Base-by-base conservation (phyloP, 108 stramenopile genomes). In the Cafeteria roenbergensis region DNA sequence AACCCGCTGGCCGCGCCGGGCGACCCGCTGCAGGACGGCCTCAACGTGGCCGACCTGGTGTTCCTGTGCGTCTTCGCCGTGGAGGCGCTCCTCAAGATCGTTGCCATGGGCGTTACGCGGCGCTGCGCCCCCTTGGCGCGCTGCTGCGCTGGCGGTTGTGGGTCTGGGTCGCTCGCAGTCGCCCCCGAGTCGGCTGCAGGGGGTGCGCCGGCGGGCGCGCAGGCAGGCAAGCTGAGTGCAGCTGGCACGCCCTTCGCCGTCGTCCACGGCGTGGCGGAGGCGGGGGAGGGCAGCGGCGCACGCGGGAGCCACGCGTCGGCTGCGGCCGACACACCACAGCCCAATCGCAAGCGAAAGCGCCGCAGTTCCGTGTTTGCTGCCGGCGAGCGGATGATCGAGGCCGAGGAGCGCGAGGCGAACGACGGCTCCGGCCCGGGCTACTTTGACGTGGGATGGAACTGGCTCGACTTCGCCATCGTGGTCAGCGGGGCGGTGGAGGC, bases 381-480 rank as follows among this genome's bases (percentile, higher is more conserved):
- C 38, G 12, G 38, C 9, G 9, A 38, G 38, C 4, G 38, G 38
- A 9, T 38, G 38, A 12, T 12, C 12, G 38, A 38, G 38, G 12
- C 38, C 9, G 38, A 38, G 38, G 38, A 38, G 12, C 9, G 38
- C 38, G 38, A 38, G 4, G 38, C 4, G 38, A 12, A 38, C n/a
- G n/a, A n/a, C n/a, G n/a, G n/a, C n/a, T n/a, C n/a, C n/a, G n/a
- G n/a, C 38, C 38, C 38, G 22, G 42, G 72, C n/a, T 75, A 78
- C 42, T 26, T 76, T 1, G 32, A 53, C 29, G 75, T 74, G 56
- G 30, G 73, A 17, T 81, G 80, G 80, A 81, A 81, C 53, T 50
- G 66, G 1, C 66, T 81, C 2, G 80, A 81, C 52, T 82, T 82
- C 57, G 42, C 75, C 48, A 80, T 84, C 37, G 86, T 86, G 28